Conservation (phyloP, 305 asterid genomes). For the Striga hermonthica region DNA sequence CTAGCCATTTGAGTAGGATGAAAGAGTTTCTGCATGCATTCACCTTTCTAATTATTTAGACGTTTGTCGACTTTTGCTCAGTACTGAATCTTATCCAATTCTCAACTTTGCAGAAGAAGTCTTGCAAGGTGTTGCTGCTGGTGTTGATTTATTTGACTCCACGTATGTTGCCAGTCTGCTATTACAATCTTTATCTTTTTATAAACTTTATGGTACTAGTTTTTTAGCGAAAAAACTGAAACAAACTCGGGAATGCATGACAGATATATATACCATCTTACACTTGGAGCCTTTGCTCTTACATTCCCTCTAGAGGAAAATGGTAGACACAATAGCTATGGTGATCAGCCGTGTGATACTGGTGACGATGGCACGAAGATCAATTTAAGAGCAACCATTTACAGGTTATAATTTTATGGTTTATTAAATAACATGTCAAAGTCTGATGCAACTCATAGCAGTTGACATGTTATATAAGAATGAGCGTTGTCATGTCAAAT, state of each 20-base stretch:
- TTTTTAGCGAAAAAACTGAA: slow-evolving; percentile 18
- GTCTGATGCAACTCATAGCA: background rate
- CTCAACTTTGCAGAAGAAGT: slow-evolving; percentile 70
- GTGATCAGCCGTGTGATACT: slow-evolving; percentile 40
- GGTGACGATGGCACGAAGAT: slow-evolving; percentile 64
- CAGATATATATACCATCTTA: slow-evolving; percentile 85
- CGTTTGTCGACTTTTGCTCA: background rate
- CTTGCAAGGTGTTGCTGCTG: slow-evolving; percentile 90
- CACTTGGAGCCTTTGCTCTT: slow-evolving; percentile 87
- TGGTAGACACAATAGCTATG: slow-evolving; percentile 27
- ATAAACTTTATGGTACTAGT: background rate
- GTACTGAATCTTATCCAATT: slow-evolving; percentile 24
- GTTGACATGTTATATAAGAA: slow-evolving; percentile 21
- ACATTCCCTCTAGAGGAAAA: slow-evolving; percentile 47
- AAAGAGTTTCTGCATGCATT: background rate
- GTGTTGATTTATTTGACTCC: slow-evolving; percentile 87
- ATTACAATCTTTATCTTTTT: slow-evolving; percentile 1
- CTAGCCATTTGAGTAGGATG: slow-evolving; percentile 19
- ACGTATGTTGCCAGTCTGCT: slow-evolving; percentile 46
- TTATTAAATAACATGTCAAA: slow-evolving; percentile 10
- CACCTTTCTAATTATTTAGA: slow-evolving; percentile 18
- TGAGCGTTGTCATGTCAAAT: slow-evolving; percentile 2
- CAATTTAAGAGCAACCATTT: slow-evolving; percentile 78
- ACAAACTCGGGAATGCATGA: slow-evolving; percentile 11
- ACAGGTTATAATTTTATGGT: slow-evolving; percentile 48